Base-by-base conservation (phyloP, 2,329 filamentous ascomycete genomes). In the Xylaria polymorpha region DNA sequence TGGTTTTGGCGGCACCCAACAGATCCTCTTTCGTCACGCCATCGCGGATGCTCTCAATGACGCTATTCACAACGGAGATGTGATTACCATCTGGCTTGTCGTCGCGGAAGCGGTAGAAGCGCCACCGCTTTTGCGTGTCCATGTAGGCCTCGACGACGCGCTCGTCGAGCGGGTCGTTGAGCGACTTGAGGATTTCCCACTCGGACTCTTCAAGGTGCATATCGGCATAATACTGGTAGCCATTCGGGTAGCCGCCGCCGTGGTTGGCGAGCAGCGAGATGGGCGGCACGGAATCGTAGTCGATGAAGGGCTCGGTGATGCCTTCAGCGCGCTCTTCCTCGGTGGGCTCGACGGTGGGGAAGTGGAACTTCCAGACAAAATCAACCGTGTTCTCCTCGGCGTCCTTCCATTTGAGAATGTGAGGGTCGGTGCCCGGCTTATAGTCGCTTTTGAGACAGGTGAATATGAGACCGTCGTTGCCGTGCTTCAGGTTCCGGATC, bases 341-440 rank as follows among this genome's bases (percentile, higher is more conserved):
- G 75, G 91, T 88, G 0, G 91, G 91, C 68, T 92, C 87, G n/a
- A 91, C 84, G 0, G 85, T 77, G 0, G 92, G 92, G 76, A 98
- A 98, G 14, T 87, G 85, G 51, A 99, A 86, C 61, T 88, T 88
- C 75, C 98, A 86, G 50, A 92, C 88, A 80, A 97, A 98, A 79
- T 99, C 96, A 74, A 99, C 90, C 0, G 94, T 97, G 83, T 99
- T 99, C 80, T 99, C 96, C 73, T 93, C 86, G 4, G 94, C 93
- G 0, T 95, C 94, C 82, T 99, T 99, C 96, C 96, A 99, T 81
- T 99, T 99, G 46, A 99, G 85, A 71, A 98, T 99, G 79, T 97
- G 91, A 59, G 89, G 88, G 80, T 99, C 96, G 14, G 96, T 99
- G 73, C 96, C 96, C 73, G 92, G 91, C 75, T 91, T 91, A 83